Percentiles rank a stretch among this genome's conserved stretches.
These are phyloP conservation scores for Neocucurbitaria cava DNA, from an alignment of 2,329 filamentous ascomycete species.

Conservation along the genomic window DNA sequence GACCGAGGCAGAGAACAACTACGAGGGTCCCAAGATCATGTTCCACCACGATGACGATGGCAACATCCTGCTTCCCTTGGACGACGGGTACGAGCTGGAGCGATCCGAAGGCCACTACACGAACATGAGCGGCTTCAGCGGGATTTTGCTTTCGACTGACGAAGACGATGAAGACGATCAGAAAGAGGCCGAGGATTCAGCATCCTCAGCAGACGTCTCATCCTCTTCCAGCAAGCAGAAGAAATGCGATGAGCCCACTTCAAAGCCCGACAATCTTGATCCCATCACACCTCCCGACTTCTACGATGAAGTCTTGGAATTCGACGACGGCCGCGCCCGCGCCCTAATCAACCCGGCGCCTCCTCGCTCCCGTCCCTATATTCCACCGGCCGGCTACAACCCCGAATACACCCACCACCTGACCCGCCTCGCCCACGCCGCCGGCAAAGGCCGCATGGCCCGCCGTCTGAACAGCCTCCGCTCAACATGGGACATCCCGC, in stretches of 20 bases:
- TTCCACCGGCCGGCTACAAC: too few relatives aligned
- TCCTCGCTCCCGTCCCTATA: too few relatives aligned
- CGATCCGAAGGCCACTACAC: neutral
- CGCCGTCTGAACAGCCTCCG: neutral
- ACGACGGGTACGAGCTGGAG: neutral
- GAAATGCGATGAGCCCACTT: neutral
- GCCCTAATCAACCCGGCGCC: too few relatives aligned
- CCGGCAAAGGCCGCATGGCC: neutral
- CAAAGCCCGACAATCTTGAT: neutral
- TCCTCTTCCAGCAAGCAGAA: neutral
- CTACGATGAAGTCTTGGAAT: too few relatives aligned
- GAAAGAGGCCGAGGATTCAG: neutral
- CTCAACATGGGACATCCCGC: neutral
- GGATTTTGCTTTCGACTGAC: neutral
- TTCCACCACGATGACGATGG: neutral
- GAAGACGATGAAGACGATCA: neutral
- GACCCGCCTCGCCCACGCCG: neutral
- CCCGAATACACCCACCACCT: neutral
- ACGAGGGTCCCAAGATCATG: neutral
- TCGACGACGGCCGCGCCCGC: too few relatives aligned
- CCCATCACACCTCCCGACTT: neutral
- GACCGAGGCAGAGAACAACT: neutral
- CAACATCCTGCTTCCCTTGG: neutral
- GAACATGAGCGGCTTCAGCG: neutral
- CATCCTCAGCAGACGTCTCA: neutral